Conservation (phyloP, 495 filamentous ascomycete species). For the Platismatia glauca region DNA sequence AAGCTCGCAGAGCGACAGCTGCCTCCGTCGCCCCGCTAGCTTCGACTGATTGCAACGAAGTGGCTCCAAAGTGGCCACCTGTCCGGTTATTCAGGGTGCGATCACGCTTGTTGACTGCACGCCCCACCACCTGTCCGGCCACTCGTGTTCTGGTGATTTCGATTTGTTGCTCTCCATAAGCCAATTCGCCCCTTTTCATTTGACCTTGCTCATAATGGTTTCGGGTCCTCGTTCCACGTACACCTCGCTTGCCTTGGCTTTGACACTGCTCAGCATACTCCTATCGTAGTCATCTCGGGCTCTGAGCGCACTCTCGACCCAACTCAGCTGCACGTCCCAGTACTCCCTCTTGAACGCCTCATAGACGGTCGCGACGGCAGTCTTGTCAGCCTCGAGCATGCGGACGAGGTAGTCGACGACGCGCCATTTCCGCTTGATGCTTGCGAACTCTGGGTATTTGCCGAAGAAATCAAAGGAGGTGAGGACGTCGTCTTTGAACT, state of each 20-base stretch:
- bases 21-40: background rate
- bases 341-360: constrained; percentile 74
- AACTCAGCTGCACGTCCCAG: constrained; percentile 90
- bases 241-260: constrained; percentile 76
- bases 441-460: constrained; percentile 48
- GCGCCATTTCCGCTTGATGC: constrained; percentile 83
- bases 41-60: background rate
- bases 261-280: constrained; percentile 76
- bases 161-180: background rate
- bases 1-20: background rate
- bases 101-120: too few relatives aligned
- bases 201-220: constrained; percentile 85
- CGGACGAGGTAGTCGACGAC: constrained; percentile 72
- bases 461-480: constrained; percentile 67
- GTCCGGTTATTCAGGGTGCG: too few relatives aligned
- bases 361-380: constrained; percentile 62
- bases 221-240: constrained; percentile 67
- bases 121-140: background rate
- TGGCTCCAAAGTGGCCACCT: background rate
- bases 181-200: constrained; percentile 35
- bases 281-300: constrained; percentile 88
- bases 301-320: constrained; percentile 91
- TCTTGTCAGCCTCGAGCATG: constrained; percentile 69
- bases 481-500: constrained; percentile 81
- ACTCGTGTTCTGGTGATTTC: background rate